Percentiles rank a stretch among this genome's conserved stretches.
Conservation (phyloP, 495 filamentous ascomycete genomes). For the Aspergillus sparsus region DNA sequence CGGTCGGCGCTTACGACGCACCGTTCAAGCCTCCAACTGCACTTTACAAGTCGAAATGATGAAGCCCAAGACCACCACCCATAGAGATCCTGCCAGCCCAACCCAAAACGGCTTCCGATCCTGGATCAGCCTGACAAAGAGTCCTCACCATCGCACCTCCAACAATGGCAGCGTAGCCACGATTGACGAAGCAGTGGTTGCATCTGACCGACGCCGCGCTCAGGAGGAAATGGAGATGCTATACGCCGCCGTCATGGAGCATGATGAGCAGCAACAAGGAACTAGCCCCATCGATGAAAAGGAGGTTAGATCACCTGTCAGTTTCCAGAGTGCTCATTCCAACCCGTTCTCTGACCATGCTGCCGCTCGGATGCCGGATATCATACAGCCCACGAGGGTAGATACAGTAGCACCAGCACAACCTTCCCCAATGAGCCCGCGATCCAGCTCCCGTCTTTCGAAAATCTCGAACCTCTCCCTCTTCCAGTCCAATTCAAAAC, state of each 20-base stretch:
- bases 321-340: conserved; percentile 35
- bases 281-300: conserved; percentile 2
- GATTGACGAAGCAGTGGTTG: conserved; percentile 75
- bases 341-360: conserved; percentile 42
- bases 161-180: conserved; percentile 55
- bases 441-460: conserved; percentile 41
- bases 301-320: conserved; percentile 16
- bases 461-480: conserved; percentile 54
- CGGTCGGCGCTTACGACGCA: conserved; percentile 58
- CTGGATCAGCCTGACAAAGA: conserved; percentile 46
- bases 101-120: conserved; percentile 37
- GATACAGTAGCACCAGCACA: neutral
- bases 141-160: conserved; percentile 38
- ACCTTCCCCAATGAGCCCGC: conserved; percentile 30
- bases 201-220: conserved; percentile 67
- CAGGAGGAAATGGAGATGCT: conserved; percentile 84
- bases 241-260: conserved; percentile 88
- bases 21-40: conserved; percentile 53
- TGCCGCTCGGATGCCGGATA: conserved; percentile 14
- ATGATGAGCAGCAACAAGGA: conserved; percentile 69
- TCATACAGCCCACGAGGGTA: conserved; percentile 13
- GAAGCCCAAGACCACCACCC: conserved; percentile 53
- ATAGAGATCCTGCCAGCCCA: conserved; percentile 47
- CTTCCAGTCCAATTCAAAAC: conserved; percentile 55
- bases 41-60: conserved; percentile 64